Base-by-base conservation (phyloP, 2,329 filamentous ascomycete species). In the Xylogone sp. region DNA sequence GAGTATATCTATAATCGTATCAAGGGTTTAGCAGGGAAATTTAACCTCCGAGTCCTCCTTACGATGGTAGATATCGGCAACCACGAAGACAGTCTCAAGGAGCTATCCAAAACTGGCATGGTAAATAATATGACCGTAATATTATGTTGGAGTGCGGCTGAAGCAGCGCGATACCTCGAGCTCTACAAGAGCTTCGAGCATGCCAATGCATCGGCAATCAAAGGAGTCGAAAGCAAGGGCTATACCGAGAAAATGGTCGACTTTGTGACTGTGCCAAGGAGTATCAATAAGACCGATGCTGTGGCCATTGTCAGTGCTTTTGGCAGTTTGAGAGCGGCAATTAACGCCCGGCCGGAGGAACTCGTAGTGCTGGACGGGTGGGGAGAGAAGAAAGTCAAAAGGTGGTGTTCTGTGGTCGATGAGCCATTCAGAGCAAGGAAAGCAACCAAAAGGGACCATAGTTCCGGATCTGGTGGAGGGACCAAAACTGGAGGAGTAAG, bases 1-100 rank as follows among this genome's bases (percentile, higher is more conserved):
- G 94, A 99, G 71, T 99, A 99, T 74, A 90, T 99, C 63, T 97
- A 97, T 74, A 91, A 87, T 21, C 87, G 94, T 52, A 95, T 99
- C 60, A 86, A 88, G 48, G 83, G 85, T 46, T 76, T 99, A 3
- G 88, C 88, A 48, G 89, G 88, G 47, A 90, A 88, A 71, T 97
- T 95, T 73, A 87, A 85, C 59, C 79, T 99, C 19, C 88, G 94
- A 45, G 79, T 99, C 48, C 73, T 99, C 22, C 79, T 99, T 46
- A 85, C 87, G 19, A 91, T 97, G 82, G 92, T 97, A 21, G 94
- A 99, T 69, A 96, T 99, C 48, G 83, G 87, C 21, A 96, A 96
- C 65, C 94, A 97, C 63, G 90, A 97, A 69, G 91, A 96, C 52
- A 81, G 86, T 3, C 71, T 99, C 48, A 90, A 88, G 59, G 94